Percentiles rank a stretch among this genome's conserved stretches.
Evolutionary conservation across 2,329 filamentous ascomycete genomes (phyloP).

Genomic region (Fonsecaea nubica): DNA sequence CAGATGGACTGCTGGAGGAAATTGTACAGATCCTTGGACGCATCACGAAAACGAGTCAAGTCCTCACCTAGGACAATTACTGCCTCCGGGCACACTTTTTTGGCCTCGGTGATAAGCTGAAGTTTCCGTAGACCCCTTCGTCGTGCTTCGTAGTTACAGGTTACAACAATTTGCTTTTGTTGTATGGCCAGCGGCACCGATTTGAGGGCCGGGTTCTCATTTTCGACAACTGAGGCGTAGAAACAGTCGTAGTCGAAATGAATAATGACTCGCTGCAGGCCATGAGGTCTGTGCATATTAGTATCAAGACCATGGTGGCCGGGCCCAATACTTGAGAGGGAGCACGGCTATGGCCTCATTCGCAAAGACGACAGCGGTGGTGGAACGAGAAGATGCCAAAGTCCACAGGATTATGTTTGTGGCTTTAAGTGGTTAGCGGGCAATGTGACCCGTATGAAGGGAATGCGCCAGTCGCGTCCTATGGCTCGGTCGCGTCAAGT

Average conservation of each 20-base stretch:
- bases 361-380: neutral
- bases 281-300: constrained; percentile 43
- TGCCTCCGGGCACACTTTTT: constrained; percentile 78
- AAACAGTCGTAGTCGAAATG: constrained; percentile 82
- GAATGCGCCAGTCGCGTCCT: constrained; percentile 1
- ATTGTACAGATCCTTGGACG: constrained; percentile 78
- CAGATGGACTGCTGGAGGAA: constrained; percentile 77
- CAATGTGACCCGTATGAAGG: neutral
- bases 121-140: constrained; percentile 72
- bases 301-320: constrained; percentile 29
- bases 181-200: constrained; percentile 79
- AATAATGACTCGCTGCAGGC: constrained; percentile 66
- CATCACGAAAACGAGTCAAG: constrained; percentile 81
- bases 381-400: neutral
- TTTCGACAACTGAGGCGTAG: constrained; percentile 90
- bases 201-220: constrained; percentile 75
- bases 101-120: constrained; percentile 83
- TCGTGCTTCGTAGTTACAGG: constrained; percentile 92
- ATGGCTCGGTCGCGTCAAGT: neutral
- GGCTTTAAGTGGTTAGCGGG: neutral
- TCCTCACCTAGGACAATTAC: constrained; percentile 88
- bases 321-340: neutral
- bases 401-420: neutral
- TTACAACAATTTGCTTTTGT: constrained; percentile 91
- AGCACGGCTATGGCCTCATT: constrained; percentile 2